Conservation (phyloP, 140 eudicot genomes). For the Oenanthe javanica region DNA sequence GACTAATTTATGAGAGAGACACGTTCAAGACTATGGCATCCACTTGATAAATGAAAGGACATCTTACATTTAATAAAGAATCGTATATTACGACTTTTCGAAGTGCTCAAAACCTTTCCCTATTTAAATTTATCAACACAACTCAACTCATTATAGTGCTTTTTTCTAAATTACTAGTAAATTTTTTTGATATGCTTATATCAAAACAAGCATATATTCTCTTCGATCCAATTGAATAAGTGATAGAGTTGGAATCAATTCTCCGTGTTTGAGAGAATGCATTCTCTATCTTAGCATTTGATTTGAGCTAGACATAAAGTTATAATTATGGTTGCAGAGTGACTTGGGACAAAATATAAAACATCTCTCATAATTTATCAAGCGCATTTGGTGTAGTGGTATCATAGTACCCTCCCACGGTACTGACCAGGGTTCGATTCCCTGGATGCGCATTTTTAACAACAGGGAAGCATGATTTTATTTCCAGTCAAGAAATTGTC, state of each 20-base stretch:
- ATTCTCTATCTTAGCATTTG: background rate
- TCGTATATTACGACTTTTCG: background rate
- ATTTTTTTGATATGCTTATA: background rate
- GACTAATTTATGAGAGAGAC: background rate
- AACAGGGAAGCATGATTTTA: no score
- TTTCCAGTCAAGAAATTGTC: no score
- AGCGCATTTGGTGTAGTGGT: conserved; percentile 53
- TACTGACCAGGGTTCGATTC: conserved; percentile 43
- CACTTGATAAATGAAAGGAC: background rate
- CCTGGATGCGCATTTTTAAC: conserved; percentile 36
- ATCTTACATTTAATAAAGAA: background rate
- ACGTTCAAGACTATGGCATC: background rate
- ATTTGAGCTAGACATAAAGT: background rate
- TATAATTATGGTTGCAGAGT: background rate
- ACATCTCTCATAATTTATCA: background rate
- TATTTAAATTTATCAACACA: background rate
- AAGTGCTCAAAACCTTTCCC: background rate
- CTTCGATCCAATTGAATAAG: background rate
- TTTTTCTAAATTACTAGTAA: no score
- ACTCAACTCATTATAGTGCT: no score
- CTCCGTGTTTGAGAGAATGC: background rate
- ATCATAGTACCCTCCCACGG: conserved; percentile 37
- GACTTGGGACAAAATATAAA: no score
- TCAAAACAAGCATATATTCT: background rate
- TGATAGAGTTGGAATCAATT: background rate